Evolutionary conservation across 495 filamentous ascomycete species (phyloP), one percentile per base, ranked within the genome.

Genomic region (Aspergillus nanangensis): DNA sequence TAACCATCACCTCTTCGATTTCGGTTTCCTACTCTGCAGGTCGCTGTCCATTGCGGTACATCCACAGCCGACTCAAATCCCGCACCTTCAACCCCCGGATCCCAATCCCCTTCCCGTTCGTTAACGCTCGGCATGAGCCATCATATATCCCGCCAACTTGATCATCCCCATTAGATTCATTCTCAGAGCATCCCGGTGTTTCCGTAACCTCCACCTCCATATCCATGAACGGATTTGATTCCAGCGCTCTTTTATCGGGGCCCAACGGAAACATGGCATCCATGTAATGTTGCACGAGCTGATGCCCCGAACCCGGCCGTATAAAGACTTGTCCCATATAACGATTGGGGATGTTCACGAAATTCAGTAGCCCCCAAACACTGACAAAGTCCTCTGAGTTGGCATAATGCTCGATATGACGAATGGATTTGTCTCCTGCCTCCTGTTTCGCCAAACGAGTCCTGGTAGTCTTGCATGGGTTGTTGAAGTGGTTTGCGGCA

Each of bases 401-500:
- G 13, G 81, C 84, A 61, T 94, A 95, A 61, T 95, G 90, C 60
- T 95, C 90, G 27, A 95, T 87, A 45, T 92, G 74, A 1, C 77
- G 67, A 39, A 93, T 81, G 14, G 66, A 24, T 31, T 78, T 35
- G 5, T 44, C 40, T 19, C 35, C 37, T 7, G 44, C 34, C 19
- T 33, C 19, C 3, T 11, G 3, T 15, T 13, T 31, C 10, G 0
- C 20, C 32, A 37, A 37, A 10, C 15, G 18, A 38, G 9, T 41
- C 15, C 18, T 29, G 32, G 60, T 7, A 3, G 23, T 13, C 31
- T 51, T 17, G 69, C 69, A 78, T 4, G 88, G 89, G 48, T 91
- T 90, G 62, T 90, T 92, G 60, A 92, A 95, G 61, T 93, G 89
- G 52, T 90, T 92, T 2, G 89, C 86, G 5, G 88, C 87, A 44